phyloP scores from a whole-genome alignment of 1,139 yeast genomes.

The Kurtzmaniella natalensis region DNA sequence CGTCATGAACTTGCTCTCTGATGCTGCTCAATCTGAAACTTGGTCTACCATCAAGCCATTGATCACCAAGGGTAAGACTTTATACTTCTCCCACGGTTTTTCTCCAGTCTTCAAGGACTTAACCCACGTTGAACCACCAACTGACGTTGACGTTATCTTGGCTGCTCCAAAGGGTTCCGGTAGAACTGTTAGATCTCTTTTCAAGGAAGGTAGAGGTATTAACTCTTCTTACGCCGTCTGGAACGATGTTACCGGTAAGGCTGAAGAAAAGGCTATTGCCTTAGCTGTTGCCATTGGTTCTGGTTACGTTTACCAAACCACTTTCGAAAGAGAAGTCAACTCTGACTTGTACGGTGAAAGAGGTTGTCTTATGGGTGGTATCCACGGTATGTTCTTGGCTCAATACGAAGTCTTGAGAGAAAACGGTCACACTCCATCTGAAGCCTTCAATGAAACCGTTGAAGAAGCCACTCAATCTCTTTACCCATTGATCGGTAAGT shows the following conservation, averaged over 20 bases:
- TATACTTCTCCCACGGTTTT: constrained; percentile 99
- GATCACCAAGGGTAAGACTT: constrained; percentile 94
- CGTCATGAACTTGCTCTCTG: constrained; percentile 96
- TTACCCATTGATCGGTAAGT: constrained; percentile 97
- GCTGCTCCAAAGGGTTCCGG: constrained; percentile 99
- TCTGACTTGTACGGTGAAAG: constrained; percentile 99
- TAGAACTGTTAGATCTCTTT: constrained; percentile 97
- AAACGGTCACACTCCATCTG: constrained; percentile 99
- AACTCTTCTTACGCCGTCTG: constrained; percentile 99
- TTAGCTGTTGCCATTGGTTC: constrained; percentile 99
- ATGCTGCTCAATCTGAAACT: constrained; percentile 99
- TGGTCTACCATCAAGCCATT: constrained; percentile 85
- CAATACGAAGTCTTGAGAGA: constrained; percentile 99
- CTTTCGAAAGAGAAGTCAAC: constrained; percentile 98
- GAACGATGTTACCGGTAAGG: constrained; percentile 99
- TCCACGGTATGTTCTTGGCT: constrained; percentile 99
- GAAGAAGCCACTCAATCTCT: constrained; percentile 99
- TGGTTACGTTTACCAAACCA: constrained; percentile 99
- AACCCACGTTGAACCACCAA: constrained; percentile 94
- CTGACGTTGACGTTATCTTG: constrained; percentile 90
- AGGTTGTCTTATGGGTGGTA: constrained; percentile 99
- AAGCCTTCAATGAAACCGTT: constrained; percentile 99
- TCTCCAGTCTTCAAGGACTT: constrained; percentile 98
- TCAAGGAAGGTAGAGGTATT: constrained; percentile 99
- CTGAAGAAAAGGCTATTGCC: constrained; percentile 98